phyloP scores from a whole-genome alignment of 495 filamentous ascomycete genomes.

The Penicillium salamii region DNA sequence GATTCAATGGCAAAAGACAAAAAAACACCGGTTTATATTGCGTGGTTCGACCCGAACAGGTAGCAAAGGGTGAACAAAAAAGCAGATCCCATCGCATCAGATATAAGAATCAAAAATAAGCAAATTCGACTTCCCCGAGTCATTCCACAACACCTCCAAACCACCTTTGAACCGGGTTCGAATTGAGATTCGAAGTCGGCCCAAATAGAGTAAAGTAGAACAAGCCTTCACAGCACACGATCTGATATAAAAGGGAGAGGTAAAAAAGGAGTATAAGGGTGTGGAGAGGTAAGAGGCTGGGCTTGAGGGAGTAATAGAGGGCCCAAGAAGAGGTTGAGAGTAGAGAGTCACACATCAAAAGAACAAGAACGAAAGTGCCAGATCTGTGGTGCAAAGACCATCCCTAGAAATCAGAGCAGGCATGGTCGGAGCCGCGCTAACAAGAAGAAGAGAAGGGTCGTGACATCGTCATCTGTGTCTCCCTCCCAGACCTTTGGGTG shows the following conservation, averaged over 20 bases:
- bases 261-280: not conserved
- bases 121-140: constrained; percentile 1
- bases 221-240: constrained; percentile 6
- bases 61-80: constrained; percentile 1
- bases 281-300: not conserved
- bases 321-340: not conserved
- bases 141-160: constrained; percentile 2
- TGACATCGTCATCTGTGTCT: constrained; percentile 26
- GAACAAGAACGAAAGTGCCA: constrained; percentile 4
- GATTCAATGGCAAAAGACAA: constrained; percentile 1
- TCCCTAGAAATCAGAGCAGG: constrained; percentile 24
- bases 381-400: constrained; percentile 16
- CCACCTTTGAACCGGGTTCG: constrained; percentile 2
- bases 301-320: not conserved
- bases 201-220: not conserved
- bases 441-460: constrained; percentile 29
- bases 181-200: no score
- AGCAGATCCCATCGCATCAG: not conserved
- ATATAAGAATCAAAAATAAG: not conserved
- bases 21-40: not conserved
- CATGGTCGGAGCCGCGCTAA: constrained; percentile 20
- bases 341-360: not conserved
- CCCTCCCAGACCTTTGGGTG: not conserved
- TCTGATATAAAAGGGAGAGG: no score
- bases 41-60: not conserved